These are phyloP conservation scores for Naematelia encephala DNA, from an alignment of 768 basidiomycete species.

Conservation along the genomic window DNA sequence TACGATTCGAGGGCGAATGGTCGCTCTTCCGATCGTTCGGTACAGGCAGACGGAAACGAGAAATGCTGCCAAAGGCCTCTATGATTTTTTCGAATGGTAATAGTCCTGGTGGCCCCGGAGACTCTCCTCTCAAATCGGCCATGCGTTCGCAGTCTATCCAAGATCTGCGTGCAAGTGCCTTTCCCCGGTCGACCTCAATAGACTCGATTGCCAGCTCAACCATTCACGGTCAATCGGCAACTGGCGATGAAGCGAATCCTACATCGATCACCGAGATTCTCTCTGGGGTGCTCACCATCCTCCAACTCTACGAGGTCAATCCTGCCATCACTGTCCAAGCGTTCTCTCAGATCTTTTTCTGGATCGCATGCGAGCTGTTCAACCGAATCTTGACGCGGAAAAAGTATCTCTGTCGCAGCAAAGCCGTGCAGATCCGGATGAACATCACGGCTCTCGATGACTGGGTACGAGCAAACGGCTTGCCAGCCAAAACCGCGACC, in stretches of 20 bases:
- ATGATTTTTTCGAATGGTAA: slow-evolving; percentile 13
- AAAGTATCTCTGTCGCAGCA: slow-evolving; percentile 85
- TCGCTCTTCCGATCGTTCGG: slow-evolving; percentile 52
- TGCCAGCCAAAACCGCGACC: slow-evolving; percentile 71
- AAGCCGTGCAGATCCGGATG: slow-evolving; percentile 83
- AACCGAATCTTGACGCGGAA: slow-evolving; percentile 60
- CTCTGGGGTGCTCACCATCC: slow-evolving; percentile 75
- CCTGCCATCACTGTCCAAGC: slow-evolving; percentile 79
- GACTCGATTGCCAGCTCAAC: slow-evolving; percentile 14
- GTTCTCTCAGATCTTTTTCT: slow-evolving; percentile 98
- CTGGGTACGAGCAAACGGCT: slow-evolving; percentile 76
- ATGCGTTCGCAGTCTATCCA: slow-evolving; percentile 23
- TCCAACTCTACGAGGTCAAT: slow-evolving; percentile 83
- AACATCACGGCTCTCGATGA: slow-evolving; percentile 83
- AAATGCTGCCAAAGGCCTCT: slow-evolving; percentile 27
- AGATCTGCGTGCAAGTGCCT: slow-evolving; percentile 11
- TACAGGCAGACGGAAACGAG: slow-evolving; percentile 42
- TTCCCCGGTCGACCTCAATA: slow-evolving; percentile 11
- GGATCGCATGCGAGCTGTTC: slow-evolving; percentile 76
- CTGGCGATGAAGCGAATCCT: slow-evolving; percentile 12
- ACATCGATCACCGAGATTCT: slow-evolving; percentile 68
- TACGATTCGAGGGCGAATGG: slow-evolving; percentile 98
- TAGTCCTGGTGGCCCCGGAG: slow-evolving; percentile 11
- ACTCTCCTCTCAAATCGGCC: slow-evolving; percentile 29
- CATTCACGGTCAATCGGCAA: not conserved